A percentile compares a stretch with the other conserved stretches of the same genome.
phyloP scores from a whole-genome alignment of 2,329 filamentous ascomycete species.

The Basipetospora chlamydospora region DNA sequence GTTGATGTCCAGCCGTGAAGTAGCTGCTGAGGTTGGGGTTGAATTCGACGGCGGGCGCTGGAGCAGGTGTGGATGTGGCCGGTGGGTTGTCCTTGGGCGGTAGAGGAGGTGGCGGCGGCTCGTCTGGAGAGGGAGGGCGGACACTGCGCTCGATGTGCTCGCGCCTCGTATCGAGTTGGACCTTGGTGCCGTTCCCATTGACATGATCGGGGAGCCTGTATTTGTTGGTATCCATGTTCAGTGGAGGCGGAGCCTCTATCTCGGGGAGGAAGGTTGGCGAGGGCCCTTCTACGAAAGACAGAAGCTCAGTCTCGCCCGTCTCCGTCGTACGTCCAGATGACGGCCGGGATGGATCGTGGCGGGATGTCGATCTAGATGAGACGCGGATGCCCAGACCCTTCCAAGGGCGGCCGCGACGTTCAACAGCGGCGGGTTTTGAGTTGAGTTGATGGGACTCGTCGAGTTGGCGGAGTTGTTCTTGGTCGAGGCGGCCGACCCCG shows the following conservation, averaged over 20 bases:
- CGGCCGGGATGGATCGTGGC: conserved; percentile 2
- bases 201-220: conserved; percentile 58
- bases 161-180: conserved; percentile 39
- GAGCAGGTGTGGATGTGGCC: conserved; percentile 7
- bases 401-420: conserved; percentile 58
- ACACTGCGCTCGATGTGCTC: conserved; percentile 40
- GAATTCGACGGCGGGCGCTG: conserved; percentile 18
- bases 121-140: conserved; percentile 23
- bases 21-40: conserved; percentile 24
- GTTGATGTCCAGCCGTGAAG: conserved; percentile 51
- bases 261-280: conserved; percentile 29
- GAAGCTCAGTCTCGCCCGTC: conserved; percentile 12
- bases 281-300: conserved; percentile 14
- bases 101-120: conserved; percentile 24
- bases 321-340: conserved; percentile 5
- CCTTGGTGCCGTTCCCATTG: conserved; percentile 53
- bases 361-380: conserved; percentile 15
- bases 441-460: conserved; percentile 51
- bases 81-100: conserved; percentile 22
- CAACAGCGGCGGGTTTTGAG: conserved; percentile 33
- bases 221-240: conserved; percentile 59
- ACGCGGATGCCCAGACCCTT: conserved; percentile 41
- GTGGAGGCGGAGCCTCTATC: conserved; percentile 32
- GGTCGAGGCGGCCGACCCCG: conserved; percentile 52
- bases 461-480: conserved; percentile 54